Base-by-base conservation (phyloP, 352 stramenopile genomes). In the Globisporangium iwayamae region DNA sequence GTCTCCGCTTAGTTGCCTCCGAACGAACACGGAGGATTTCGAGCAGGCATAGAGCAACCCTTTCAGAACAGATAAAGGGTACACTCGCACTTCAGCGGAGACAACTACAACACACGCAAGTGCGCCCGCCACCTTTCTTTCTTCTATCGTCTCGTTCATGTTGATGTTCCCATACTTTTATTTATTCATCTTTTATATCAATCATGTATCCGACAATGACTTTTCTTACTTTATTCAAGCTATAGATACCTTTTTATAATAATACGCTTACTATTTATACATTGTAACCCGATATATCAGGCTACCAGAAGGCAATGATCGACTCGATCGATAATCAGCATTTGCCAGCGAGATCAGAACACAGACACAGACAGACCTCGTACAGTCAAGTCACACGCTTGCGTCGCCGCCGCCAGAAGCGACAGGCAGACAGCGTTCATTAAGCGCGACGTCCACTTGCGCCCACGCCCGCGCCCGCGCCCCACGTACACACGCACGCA, bases 11-110 rank as follows among this genome's bases (percentile, higher is more conserved):
- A 28, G 25, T 28, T 28, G 25, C 25, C 25, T 28, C 25, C 25
- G 25, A 28, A 28, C 16, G 16, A 48, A 11, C 43, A 22, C 2
- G 43, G 16, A 22, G 39, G 36, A 41, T 41, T 41, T 46, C 13
- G 11, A 9, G 13, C 39, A 11, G 16, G 43, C 18, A 48, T 48
- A 48, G 43, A 48, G 43, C 14, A 48, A 48, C 43, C 43, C 43
- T 48, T 18, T 48, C 5, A 8, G 18, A 48, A 20, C 5, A 6
- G 18, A 62, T 55, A 55, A 32, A 53, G 56, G 56, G 43, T 47
- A 55, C 56, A 62, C n/a, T 54, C 43, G 56, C 30, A 62, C 56
- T 62, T 43, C 11, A 34, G 4, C 52, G 52, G 14, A 58, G 32
- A 57, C 16, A 56, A 30, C 28, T 56, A 57, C 51, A 57, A 56